Evolutionary conservation across 441 rosid species (phyloP).

Genomic region (Eutrema salsugineum): DNA sequence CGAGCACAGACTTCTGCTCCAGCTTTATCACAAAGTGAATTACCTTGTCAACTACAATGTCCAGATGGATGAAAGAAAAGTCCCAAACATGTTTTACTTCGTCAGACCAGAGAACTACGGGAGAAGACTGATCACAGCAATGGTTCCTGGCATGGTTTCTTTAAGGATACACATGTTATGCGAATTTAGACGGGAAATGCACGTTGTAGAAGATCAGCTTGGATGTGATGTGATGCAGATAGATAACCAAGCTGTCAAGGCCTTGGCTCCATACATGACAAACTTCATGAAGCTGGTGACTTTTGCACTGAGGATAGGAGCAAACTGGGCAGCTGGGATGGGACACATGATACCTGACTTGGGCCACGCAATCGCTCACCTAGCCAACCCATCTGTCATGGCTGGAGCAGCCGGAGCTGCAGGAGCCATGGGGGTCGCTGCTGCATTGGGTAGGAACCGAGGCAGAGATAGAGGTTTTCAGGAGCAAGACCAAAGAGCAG

Average conservation of each 20-base stretch:
- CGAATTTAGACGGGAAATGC: constrained; percentile 85
- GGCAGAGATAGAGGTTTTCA: constrained; percentile 47
- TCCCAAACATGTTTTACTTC: constrained; percentile 92
- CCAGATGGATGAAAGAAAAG: constrained; percentile 84
- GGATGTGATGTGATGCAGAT: constrained; percentile 95
- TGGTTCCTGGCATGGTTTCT: constrained; percentile 83
- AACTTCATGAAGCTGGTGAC: constrained; percentile 84
- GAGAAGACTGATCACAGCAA: constrained; percentile 69
- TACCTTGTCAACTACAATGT: constrained; percentile 87
- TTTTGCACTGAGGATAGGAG: constrained; percentile 90
- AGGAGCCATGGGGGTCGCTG: constrained; percentile 46
- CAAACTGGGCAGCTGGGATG: constrained; percentile 91
- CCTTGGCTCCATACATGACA: constrained; percentile 85
- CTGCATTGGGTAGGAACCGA: constrained; percentile 58
- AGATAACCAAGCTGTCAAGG: constrained; percentile 65
- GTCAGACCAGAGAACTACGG: constrained; percentile 82
- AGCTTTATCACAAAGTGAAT: constrained; percentile 87
- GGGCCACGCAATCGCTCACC: constrained; percentile 76
- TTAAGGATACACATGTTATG: constrained; percentile 90
- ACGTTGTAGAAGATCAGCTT: constrained; percentile 81
- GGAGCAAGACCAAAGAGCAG: constrained; percentile 72
- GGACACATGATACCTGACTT: constrained; percentile 94
- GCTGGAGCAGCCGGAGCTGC: constrained; percentile 83
- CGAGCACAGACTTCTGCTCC: constrained; percentile 78
- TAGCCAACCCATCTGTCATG: constrained; percentile 62